Conservation (phyloP, 352 stramenopile genomes). For the Pythium monospermum region DNA sequence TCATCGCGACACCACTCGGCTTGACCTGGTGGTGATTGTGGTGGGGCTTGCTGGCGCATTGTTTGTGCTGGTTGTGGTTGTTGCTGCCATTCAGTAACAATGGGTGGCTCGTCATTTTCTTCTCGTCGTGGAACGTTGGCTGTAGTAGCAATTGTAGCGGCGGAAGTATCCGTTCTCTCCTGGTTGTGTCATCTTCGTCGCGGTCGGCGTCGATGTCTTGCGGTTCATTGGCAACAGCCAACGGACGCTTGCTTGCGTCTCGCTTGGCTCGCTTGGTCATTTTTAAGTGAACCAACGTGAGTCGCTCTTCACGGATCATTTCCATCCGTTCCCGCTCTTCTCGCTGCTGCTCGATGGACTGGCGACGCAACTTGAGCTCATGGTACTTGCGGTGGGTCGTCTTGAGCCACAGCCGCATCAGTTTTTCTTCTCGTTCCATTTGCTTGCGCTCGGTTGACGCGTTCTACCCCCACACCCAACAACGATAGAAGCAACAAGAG, state of each 20-base stretch:
- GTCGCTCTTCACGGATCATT: conserved; percentile 71
- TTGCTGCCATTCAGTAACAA: not conserved
- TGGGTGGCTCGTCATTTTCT: not conserved
- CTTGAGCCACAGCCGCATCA: conserved; percentile 47
- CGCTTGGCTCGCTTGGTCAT: conserved; percentile 16
- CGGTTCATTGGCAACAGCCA: too few species aligned
- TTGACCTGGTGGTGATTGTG: conserved; percentile 8
- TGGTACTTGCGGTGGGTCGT: conserved; percentile 40
- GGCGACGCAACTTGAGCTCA: conserved; percentile 32
- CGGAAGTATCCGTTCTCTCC: too few species aligned
- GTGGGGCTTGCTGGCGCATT: not conserved
- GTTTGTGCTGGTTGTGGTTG: not conserved
- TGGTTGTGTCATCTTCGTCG: not conserved
- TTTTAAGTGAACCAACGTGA: conserved; percentile 46
- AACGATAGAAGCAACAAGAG: not conserved
- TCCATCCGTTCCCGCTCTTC: conserved; percentile 58
- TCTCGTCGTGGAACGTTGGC: too few species aligned
- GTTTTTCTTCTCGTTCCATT: conserved; percentile 75
- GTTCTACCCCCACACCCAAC: conserved; percentile 22
- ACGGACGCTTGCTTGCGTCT: too few species aligned
- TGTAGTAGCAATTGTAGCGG: too few species aligned
- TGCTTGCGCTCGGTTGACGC: conserved; percentile 49
- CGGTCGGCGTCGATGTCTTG: not conserved
- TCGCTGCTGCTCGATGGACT: conserved; percentile 48
- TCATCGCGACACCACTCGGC: not conserved